Percentiles rank a stretch among this genome's conserved stretches.
Conservation (phyloP, 352 stramenopile genomes). For the Pythium rhizo-oryzae region DNA sequence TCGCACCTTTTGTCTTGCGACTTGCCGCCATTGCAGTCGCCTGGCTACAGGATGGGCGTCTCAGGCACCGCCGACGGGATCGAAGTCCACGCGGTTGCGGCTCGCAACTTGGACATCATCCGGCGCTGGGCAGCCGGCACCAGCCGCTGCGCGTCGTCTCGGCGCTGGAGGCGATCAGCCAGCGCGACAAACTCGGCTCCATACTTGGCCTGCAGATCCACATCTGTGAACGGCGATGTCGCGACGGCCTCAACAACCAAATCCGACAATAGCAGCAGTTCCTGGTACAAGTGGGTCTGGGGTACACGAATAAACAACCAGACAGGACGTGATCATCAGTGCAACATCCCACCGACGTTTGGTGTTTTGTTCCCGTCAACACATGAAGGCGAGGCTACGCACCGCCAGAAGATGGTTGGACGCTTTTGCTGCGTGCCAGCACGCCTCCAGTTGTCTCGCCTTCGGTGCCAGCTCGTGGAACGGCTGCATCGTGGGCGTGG, state of each 20-base stretch:
- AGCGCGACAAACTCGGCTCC: conserved; percentile 31
- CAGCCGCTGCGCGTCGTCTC: conserved; percentile 41
- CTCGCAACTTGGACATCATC: conserved; percentile 42
- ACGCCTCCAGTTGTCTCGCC: conserved; percentile 3
- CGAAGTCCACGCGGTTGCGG: neutral
- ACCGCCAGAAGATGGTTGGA: conserved; percentile 16
- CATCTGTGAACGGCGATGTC: conserved; percentile 43
- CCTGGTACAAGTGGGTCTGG: conserved; percentile 15
- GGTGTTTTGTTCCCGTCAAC: neutral
- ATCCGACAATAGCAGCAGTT: conserved; percentile 36
- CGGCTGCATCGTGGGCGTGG: conserved; percentile 6
- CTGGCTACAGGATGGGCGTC: neutral
- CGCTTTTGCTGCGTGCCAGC: neutral
- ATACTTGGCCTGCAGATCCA: conserved; percentile 17
- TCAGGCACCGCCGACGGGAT: neutral
- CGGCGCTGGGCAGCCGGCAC: conserved; percentile 35
- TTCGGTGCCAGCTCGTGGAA: conserved; percentile 10
- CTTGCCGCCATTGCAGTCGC: neutral
- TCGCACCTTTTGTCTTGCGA: too few relatives aligned
- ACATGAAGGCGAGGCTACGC: neutral
- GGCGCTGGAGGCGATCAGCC: conserved; percentile 30
- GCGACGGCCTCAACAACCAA: conserved; percentile 52
- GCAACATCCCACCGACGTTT: neutral
- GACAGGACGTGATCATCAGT: neutral
- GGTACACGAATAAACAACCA: neutral